Evolutionary conservation across 2,329 filamentous ascomycete species (phyloP), one percentile per base, ranked within the genome.

Genomic region (Arthrinium phaeospermum): DNA sequence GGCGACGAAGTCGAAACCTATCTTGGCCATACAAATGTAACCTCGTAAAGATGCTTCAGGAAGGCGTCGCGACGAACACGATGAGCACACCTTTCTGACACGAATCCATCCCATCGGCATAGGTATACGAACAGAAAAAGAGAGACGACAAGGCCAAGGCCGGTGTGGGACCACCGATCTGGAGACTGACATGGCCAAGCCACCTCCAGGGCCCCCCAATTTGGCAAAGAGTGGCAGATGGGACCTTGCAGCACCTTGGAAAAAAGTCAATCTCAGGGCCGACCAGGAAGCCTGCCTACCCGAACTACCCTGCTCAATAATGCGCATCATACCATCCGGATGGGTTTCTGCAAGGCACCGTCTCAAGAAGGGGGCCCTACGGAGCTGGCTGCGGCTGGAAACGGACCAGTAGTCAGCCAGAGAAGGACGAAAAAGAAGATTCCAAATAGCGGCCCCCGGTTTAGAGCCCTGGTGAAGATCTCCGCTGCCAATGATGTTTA

Each of bases 241-340:
- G 49, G 49, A 24, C 49, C 49, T 49, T 51, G 49, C 27, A 61
- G 27, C 27, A 61, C 51, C 57, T 64, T n/a, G 57, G n/a, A 64
- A 64, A 64, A 64, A 64, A 64, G 57, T 41, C 57, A 41, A 64
- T 64, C 57, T 64, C 57, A 64, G 57, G 57, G 57, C 57, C 57
- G 57, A 64, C 57, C 30, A 64, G 57, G 57, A 64, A 64, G 57
- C 57, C 57, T 41, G 57, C 34, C 57, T 64, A 64, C 57, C 57
- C 57, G 57, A 64, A 64, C 57, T 64, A 64, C 57, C 57, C 34
- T 64, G 57, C 22, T 14, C 34, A 64, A 64, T 64, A 41, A 64
- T n/a, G 57, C 57, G 57, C 57, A 64, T 64, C 57, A 64, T 64
- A 64, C 57, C 57, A 41, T 41, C 34, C 57, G 57, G 34, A 64